Conservation (phyloP, 2,329 filamentous ascomycete genomes). For the Lasiodiplodia gonubiensis region DNA sequence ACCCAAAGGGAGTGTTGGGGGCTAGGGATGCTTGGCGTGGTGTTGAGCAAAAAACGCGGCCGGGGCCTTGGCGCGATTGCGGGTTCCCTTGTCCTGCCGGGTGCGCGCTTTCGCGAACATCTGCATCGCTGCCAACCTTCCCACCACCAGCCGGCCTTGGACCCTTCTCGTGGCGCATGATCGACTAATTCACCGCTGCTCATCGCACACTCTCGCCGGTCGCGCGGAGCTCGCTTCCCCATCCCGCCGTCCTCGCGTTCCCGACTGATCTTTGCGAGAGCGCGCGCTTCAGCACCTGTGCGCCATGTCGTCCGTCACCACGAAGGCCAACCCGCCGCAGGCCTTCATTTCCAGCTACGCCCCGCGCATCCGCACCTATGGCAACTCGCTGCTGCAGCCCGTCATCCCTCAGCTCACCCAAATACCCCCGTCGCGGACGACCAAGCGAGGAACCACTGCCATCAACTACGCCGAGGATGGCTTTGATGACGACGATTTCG, state of each 20-base stretch:
- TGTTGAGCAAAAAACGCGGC: conserved; percentile 26
- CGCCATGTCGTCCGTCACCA: conserved; percentile 47
- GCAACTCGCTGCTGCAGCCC: conserved; percentile 88
- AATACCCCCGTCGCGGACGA: conserved; percentile 78
- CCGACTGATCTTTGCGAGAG: conserved; percentile 8
- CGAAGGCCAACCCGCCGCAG: conserved; percentile 67
- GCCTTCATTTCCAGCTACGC: conserved; percentile 91
- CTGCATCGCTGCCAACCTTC: conserved; percentile 17
- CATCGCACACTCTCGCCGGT: background rate
- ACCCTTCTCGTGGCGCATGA: conserved; percentile 2
- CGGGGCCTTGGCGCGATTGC: conserved; percentile 12
- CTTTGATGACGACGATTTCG: conserved; percentile 82
- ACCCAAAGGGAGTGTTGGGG: background rate
- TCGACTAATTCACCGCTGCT: background rate
- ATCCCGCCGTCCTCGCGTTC: conserved; percentile 14
- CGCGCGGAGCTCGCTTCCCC: conserved; percentile 1
- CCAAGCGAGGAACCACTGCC: conserved; percentile 92
- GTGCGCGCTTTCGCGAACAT: conserved; percentile 25
- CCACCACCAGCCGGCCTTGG: background rate
- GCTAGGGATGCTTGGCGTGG: conserved; percentile 22
- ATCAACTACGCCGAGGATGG: conserved; percentile 99
- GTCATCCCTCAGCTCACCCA: conserved; percentile 74
- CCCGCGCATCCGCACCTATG: conserved; percentile 85
- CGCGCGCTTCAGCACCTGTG: conserved; percentile 24
- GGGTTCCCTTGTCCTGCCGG: conserved; percentile 14